A percentile compares a stretch with the other conserved stretches of the same genome.
Evolutionary conservation across 2,329 filamentous ascomycete species (phyloP).

Genomic region (Sclerotinia glacialis): DNA sequence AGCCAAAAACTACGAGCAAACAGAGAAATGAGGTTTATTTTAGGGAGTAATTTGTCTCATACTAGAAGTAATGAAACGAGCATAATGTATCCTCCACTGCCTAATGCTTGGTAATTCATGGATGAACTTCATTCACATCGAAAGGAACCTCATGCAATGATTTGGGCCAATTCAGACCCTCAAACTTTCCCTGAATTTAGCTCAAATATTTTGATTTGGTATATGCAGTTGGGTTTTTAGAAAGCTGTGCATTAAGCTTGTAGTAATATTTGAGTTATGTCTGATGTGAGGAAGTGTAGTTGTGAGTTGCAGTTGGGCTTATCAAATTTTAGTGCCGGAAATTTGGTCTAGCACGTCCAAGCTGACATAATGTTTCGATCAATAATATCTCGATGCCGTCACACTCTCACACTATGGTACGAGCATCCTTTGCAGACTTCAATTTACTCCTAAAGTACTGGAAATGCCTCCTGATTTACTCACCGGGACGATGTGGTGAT

Average conservation of each 20-base stretch:
- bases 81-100: background rate
- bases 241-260: background rate
- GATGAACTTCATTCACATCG: background rate
- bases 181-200: background rate
- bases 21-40: no score
- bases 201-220: background rate
- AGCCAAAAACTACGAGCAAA: background rate
- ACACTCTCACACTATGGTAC: background rate
- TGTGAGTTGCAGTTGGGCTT: background rate
- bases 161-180: no score
- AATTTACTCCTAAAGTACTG: background rate
- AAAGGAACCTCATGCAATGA: background rate
- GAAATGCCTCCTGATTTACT: no score
- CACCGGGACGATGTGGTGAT: background rate
- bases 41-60: background rate
- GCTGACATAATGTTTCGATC: background rate
- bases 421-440: background rate
- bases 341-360: background rate
- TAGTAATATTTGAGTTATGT: background rate
- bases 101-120: background rate
- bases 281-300: background rate
- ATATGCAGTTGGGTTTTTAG: no score
- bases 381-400: background rate
- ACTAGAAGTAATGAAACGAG: background rate
- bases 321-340: background rate